Evolutionary conservation across 805 yeast genomes (phyloP), one percentile per base, ranked within the genome.

Genomic region (Middelhovenomyces tepae): DNA sequence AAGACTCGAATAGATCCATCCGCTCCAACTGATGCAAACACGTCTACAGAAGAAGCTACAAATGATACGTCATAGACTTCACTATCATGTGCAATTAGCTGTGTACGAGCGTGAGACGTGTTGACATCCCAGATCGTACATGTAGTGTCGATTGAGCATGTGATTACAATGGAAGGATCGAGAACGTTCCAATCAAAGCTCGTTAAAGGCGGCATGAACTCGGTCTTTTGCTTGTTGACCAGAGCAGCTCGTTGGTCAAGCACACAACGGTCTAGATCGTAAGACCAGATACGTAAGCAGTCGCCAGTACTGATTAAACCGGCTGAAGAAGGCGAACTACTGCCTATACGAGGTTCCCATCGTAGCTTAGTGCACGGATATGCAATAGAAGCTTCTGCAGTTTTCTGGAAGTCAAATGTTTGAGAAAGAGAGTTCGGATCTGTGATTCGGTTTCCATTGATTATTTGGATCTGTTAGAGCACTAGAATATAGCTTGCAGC

Each of bases 1-100:
- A 91, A 91, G 5, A 91, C 81, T 27, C 98, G 67, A 53, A 87
- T 83, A 11, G 93, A 79, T 0, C 98, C 98, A 58, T 91, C 98
- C 34, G 86, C 87, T 2, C 96, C 94, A 35, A 89, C 94, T 35
- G 91, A 79, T 30, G 94, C 83, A 58, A 91, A 91, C 17, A 87
- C 69, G 49, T 80, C 70, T 28, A 79, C 73, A 22, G 82, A 73
- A 11, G 77, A 76, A 31, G 79, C 73, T 31, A 87, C 60, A 54
- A 86, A 91, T 42, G 81, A 73, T 19, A 87, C 97, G 54, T 91
- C 98, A 54, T 74, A 84, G 3, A 91, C 98, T 56, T 86, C 96
- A 43, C 79, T 75, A 54, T 91, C 98, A 57, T 91, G 98, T 0
- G 98, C 97, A 43, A 91, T 91, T 30, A 91, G 65, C 59, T 91